These are phyloP conservation scores for Crucibulum laeve DNA, from an alignment of 768 basidiomycete species.

Conservation along the genomic window DNA sequence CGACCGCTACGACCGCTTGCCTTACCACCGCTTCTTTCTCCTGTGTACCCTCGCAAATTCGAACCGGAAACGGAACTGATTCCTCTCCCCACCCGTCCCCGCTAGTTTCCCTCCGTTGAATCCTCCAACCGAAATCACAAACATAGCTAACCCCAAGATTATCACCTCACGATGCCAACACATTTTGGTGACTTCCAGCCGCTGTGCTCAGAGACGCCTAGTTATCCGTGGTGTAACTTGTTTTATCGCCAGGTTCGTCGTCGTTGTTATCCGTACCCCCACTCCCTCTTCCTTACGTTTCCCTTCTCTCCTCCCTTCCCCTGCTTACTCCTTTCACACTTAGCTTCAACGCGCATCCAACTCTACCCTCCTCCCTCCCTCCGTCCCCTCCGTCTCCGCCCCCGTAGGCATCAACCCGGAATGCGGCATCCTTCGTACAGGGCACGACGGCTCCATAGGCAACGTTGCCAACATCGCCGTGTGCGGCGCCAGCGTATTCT, in stretches of 20 bases:
- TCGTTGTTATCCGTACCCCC: background rate
- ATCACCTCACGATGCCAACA: background rate
- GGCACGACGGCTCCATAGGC: conserved; percentile 53
- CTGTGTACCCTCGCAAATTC: background rate
- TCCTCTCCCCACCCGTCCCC: too few species aligned
- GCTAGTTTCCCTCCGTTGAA: too few species aligned
- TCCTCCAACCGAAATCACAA: too few species aligned
- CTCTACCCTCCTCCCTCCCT: conserved; percentile 34
- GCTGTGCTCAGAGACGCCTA: conserved; percentile 65
- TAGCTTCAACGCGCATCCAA: conserved; percentile 34
- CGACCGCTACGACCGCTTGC: too few species aligned
- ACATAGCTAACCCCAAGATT: too few species aligned
- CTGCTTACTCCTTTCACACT: background rate
- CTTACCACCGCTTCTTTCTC: background rate
- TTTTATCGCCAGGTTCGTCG: conserved; percentile 79
- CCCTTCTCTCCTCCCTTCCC: background rate
- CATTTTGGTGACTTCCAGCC: conserved; percentile 69
- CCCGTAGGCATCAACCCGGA: conserved; percentile 80
- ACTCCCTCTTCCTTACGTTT: background rate
- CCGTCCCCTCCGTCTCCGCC: conserved; percentile 43
- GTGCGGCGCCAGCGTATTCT: conserved; percentile 65
- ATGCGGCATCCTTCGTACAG: background rate
- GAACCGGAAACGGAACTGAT: background rate
- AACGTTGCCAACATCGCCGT: conserved; percentile 85
- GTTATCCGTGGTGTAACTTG: conserved; percentile 92